Evolutionary conservation across 2,329 filamentous ascomycete species (phyloP).

Genomic region (Ceratocystis variospora): DNA sequence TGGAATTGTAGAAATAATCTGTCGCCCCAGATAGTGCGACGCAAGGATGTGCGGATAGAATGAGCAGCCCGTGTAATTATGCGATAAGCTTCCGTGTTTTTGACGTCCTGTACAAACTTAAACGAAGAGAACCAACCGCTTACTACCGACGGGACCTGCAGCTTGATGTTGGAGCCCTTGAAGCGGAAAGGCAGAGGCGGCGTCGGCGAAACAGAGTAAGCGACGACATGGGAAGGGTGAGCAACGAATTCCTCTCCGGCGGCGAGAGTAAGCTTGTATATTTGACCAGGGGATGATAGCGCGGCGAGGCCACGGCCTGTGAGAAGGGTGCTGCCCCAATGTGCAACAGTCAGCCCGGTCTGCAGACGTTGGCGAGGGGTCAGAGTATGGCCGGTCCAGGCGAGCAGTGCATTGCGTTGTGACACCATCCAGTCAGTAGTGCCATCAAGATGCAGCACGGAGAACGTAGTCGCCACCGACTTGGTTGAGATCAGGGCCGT

Average conservation of each 20-base stretch:
- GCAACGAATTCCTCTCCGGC: conserved; percentile 81
- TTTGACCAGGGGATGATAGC: conserved; percentile 71
- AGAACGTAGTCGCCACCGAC: conserved; percentile 72
- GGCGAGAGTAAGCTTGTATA: conserved; percentile 71
- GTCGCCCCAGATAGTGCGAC: conserved; percentile 85
- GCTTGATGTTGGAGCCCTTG: conserved; percentile 54
- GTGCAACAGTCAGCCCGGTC: conserved; percentile 57
- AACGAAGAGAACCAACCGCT: conserved; percentile 51
- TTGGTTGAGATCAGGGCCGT: conserved; percentile 82
- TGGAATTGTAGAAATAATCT: conserved; percentile 80
- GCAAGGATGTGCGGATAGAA: conserved; percentile 57
- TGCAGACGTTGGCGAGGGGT: conserved; percentile 63
- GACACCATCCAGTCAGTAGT: conserved; percentile 90
- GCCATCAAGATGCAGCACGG: conserved; percentile 78
- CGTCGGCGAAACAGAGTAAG: conserved; percentile 64
- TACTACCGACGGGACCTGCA: conserved; percentile 62
- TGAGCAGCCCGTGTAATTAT: conserved; percentile 50
- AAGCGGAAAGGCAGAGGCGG: conserved; percentile 77
- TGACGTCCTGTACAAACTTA: conserved; percentile 60
- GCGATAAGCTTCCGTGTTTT: conserved; percentile 60
- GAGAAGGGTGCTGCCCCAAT: conserved; percentile 84
- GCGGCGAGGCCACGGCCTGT: conserved; percentile 80
- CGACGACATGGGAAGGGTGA: conserved; percentile 82
- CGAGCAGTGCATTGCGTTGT: conserved; percentile 76
- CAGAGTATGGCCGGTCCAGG: conserved; percentile 88